Evolutionary conservation across 2,329 filamentous ascomycete species (phyloP).

Genomic region (Blastomyces gilchristii): DNA sequence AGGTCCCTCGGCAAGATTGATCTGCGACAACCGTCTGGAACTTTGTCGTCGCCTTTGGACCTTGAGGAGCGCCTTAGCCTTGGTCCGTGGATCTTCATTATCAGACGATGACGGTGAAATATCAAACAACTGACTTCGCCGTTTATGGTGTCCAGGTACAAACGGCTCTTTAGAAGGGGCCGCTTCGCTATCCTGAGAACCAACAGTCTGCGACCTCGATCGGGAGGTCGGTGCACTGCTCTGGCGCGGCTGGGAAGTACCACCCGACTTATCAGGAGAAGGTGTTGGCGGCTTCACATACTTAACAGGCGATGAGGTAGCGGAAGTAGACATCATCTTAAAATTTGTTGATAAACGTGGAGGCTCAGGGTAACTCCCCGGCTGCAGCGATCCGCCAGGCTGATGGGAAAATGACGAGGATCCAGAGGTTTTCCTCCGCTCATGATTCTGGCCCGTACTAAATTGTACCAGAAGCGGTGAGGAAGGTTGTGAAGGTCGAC

Average conservation of each 20-base stretch:
- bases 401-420: slow-evolving; percentile 69
- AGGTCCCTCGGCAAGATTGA: slow-evolving; percentile 73
- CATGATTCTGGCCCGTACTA: slow-evolving; percentile 66
- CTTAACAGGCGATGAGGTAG: slow-evolving; percentile 46
- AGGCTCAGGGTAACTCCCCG: slow-evolving; percentile 61
- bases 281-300: slow-evolving; percentile 32
- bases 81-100: slow-evolving; percentile 88
- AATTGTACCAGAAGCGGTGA: slow-evolving; percentile 96
- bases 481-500: slow-evolving; percentile 69
- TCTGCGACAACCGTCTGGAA: slow-evolving; percentile 85
- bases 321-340: slow-evolving; percentile 41
- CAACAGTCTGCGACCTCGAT: slow-evolving; percentile 81
- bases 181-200: slow-evolving; percentile 83
- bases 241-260: slow-evolving; percentile 46
- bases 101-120: slow-evolving; percentile 96
- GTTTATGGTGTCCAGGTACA: slow-evolving; percentile 65
- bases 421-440: slow-evolving; percentile 85
- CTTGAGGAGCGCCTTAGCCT: slow-evolving; percentile 78
- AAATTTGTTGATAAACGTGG: slow-evolving; percentile 48
- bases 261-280: slow-evolving; percentile 51
- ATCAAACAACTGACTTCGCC: slow-evolving; percentile 88
- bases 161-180: slow-evolving; percentile 53
- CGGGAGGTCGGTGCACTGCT: slow-evolving; percentile 53
- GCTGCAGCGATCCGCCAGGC: slow-evolving; percentile 55
- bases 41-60: slow-evolving; percentile 92